Conservation (phyloP, 768 basidiomycete species). For the Xerocomus spinulosus region DNA sequence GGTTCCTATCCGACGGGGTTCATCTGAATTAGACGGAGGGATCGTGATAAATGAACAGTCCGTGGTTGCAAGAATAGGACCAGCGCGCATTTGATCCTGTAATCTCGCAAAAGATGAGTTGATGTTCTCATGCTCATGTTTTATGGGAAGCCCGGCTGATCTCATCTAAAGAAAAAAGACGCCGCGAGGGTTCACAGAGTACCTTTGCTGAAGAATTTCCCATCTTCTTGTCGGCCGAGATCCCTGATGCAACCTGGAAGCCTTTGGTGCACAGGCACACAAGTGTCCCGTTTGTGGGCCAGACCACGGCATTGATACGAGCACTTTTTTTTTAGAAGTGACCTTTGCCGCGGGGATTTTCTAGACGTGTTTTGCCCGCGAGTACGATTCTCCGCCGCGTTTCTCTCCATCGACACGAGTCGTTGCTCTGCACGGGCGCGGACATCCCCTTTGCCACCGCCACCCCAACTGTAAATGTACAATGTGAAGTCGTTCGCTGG, state of each 20-base stretch:
- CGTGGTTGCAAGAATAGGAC: background rate
- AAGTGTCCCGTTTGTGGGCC: background rate
- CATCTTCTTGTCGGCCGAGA: background rate
- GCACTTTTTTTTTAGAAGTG: background rate
- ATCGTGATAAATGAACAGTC: background rate
- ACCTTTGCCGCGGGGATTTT: slow-evolving; percentile 3
- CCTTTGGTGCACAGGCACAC: background rate
- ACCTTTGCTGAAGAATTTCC: too few species aligned
- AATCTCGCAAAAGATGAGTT: background rate
- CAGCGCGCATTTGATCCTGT: background rate
- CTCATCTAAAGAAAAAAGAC: background rate
- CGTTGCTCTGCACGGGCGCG: background rate
- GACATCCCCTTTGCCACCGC: background rate
- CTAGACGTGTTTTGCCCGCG: background rate
- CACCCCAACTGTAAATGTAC: background rate
- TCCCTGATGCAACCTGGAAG: background rate
- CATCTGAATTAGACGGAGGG: background rate
- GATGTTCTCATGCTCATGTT: background rate
- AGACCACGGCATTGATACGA: background rate
- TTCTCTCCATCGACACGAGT: background rate
- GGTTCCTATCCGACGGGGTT: background rate
- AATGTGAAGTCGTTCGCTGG: background rate
- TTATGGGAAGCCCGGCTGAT: background rate
- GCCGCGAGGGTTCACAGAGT: slow-evolving; percentile 14
- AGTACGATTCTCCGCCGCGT: background rate